phyloP scores from a whole-genome alignment of 768 basidiomycete genomes.

The Imleria badia region DNA sequence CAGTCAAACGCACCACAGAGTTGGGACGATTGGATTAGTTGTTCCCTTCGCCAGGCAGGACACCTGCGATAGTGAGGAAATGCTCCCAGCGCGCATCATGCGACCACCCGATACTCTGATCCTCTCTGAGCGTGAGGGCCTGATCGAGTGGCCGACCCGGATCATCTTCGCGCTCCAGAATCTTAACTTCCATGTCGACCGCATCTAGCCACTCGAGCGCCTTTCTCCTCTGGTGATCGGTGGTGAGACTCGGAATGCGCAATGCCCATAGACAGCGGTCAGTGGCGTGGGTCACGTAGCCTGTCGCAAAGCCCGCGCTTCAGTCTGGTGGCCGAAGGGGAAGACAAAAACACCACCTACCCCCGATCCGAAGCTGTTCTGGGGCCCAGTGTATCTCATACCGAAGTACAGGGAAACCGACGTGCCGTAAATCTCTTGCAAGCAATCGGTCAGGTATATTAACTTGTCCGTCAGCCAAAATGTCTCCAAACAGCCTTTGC shows the following conservation, averaged over 20 bases:
- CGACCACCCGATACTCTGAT: slow-evolving; percentile 53
- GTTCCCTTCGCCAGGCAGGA: slow-evolving; percentile 27
- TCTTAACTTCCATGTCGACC: slow-evolving; percentile 44
- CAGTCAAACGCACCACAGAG: neutral
- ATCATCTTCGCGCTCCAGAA: slow-evolving; percentile 36
- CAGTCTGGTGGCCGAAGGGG: neutral
- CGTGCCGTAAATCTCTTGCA: slow-evolving; percentile 53
- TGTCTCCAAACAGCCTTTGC: slow-evolving; percentile 53
- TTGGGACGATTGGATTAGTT: neutral
- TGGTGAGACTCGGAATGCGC: slow-evolving; percentile 46
- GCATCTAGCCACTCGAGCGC: slow-evolving; percentile 57
- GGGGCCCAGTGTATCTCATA: slow-evolving; percentile 72
- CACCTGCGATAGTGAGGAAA: slow-evolving; percentile 36
- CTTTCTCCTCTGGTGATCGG: slow-evolving; percentile 41
- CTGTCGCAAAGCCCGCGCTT: slow-evolving; percentile 31
- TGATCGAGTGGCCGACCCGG: slow-evolving; percentile 32
- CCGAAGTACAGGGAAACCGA: slow-evolving; percentile 60
- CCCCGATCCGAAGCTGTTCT: slow-evolving; percentile 52
- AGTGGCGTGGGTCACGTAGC: slow-evolving; percentile 68
- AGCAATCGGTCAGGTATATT: slow-evolving; percentile 66
- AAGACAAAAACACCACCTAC: slow-evolving; percentile 35
- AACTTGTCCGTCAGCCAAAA: slow-evolving; percentile 62
- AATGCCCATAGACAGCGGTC: slow-evolving; percentile 68
- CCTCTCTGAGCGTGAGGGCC: slow-evolving; percentile 49
- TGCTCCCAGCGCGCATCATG: slow-evolving; percentile 53